phyloP scores from a whole-genome alignment of 1,139 yeast genomes.

The Sugiyamaella castrensis region DNA sequence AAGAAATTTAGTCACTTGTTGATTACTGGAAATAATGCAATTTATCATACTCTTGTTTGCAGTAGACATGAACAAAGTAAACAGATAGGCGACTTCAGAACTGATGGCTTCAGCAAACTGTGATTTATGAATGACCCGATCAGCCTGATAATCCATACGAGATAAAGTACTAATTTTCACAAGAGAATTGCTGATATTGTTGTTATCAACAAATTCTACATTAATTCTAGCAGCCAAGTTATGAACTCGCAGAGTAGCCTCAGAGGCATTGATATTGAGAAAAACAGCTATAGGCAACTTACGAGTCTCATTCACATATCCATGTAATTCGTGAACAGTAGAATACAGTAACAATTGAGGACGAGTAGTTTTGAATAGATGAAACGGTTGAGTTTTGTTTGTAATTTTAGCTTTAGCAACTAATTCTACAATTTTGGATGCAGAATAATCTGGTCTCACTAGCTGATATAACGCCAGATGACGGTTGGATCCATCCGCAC shows the following conservation, averaged over 20 bases:
- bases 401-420: constrained; percentile 75
- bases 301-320: constrained; percentile 54
- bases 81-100: constrained; percentile 34
- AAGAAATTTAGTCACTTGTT: constrained; percentile 25
- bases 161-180: constrained; percentile 28
- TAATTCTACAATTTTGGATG: constrained; percentile 56
- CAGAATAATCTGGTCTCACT: constrained; percentile 35
- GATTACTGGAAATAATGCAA: constrained; percentile 30
- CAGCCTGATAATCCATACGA: constrained; percentile 30
- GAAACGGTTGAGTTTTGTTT: constrained; percentile 81
- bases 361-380: constrained; percentile 55
- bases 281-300: constrained; percentile 59
- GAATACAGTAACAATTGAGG: constrained; percentile 57
- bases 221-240: constrained; percentile 49
- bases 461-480: constrained; percentile 35
- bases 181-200: constrained; percentile 16
- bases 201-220: constrained; percentile 38
- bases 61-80: constrained; percentile 35
- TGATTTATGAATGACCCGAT: constrained; percentile 27
- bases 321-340: constrained; percentile 71
- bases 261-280: constrained; percentile 50
- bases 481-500: constrained; percentile 15
- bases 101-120: constrained; percentile 31
- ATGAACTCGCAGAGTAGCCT: constrained; percentile 38
- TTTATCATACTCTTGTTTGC: constrained; percentile 30